These are phyloP conservation scores for Tetraselmis striata DNA, from an alignment of 139 green algal species.

Conservation along the genomic window DNA sequence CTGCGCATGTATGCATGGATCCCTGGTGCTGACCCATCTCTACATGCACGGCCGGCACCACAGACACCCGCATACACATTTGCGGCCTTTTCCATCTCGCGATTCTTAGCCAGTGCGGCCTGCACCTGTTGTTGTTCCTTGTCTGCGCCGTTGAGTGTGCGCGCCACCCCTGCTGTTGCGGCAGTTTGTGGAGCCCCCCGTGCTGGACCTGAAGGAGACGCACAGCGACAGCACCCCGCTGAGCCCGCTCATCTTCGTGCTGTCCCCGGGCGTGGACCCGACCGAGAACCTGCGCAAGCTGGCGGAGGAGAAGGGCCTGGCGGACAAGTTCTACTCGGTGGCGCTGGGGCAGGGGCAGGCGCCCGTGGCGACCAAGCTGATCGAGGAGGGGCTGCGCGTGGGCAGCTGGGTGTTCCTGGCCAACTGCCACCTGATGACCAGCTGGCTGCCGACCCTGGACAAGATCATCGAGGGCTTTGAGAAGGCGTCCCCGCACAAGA, in stretches of 20 bases:
- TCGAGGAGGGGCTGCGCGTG: constrained; percentile 58
- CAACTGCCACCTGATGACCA: constrained; percentile 88
- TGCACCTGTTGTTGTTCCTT: no score
- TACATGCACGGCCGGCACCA: no score
- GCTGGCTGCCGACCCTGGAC: constrained; percentile 75
- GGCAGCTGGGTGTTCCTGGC: constrained; percentile 85
- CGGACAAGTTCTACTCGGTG: constrained; percentile 56
- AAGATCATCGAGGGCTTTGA: constrained; percentile 76
- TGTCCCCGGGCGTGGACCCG: constrained; percentile 74
- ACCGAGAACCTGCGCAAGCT: constrained; percentile 70
- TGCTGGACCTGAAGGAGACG: constrained; percentile 73
- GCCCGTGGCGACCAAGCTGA: constrained; percentile 62
- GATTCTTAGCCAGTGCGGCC: no score
- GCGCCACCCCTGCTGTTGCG: no score
- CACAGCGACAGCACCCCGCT: constrained; percentile 50
- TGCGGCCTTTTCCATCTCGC: no score
- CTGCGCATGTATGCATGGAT: no score
- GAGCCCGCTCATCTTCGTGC: constrained; percentile 75
- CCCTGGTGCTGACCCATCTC: no score
- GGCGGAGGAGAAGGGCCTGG: constrained; percentile 48
- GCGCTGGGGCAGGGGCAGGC: constrained; percentile 76
- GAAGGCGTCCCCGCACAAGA: constrained; percentile 45
- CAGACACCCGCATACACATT: no score
- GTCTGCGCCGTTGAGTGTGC: no score
- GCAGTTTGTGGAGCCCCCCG: constrained; percentile 72